phyloP scores from a whole-genome alignment of 495 filamentous ascomycete genomes.

The Neurospora sublineolata region DNA sequence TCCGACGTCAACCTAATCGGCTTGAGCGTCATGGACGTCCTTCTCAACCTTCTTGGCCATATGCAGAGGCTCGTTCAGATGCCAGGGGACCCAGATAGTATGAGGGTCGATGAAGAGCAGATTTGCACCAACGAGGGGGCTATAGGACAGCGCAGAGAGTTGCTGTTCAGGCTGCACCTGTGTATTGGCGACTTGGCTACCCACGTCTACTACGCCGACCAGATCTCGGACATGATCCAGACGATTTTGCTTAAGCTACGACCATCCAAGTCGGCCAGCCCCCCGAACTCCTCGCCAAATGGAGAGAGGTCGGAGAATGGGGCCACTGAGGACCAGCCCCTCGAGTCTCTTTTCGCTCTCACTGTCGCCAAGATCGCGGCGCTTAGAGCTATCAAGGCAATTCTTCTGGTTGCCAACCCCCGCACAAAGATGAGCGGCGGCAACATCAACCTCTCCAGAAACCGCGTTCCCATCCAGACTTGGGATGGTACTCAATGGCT shows the following conservation, averaged over 20 bases:
- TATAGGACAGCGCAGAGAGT: constrained; percentile 31
- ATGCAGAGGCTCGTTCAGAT: constrained; percentile 62
- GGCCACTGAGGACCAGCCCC: constrained; percentile 25
- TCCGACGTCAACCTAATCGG: constrained; percentile 89
- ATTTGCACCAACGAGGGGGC: constrained; percentile 16
- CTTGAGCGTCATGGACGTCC: constrained; percentile 82
- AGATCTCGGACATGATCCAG: constrained; percentile 82
- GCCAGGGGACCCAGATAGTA: constrained; percentile 36
- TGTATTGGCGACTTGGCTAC: constrained; percentile 81
- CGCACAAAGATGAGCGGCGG: constrained; percentile 45
- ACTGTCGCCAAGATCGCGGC: constrained; percentile 63
- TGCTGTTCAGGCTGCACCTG: constrained; percentile 56
- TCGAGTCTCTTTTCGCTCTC: constrained; percentile 60
- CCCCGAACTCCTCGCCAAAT: constrained; percentile 25
- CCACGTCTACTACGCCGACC: constrained; percentile 88
- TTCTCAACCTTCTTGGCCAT: constrained; percentile 70
- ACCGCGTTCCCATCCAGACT: constrained; percentile 59
- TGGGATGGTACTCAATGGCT: constrained; percentile 94
- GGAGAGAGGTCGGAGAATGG: constrained; percentile 27
- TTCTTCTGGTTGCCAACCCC: constrained; percentile 67
- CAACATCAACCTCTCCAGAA: constrained; percentile 53
- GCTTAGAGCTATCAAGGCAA: constrained; percentile 67
- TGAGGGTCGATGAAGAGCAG: constrained; percentile 17
- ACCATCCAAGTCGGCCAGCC: constrained; percentile 38
- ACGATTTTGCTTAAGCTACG: constrained; percentile 67